Conservation (phyloP, 257 asterid species). For the Solanum piurae region DNA sequence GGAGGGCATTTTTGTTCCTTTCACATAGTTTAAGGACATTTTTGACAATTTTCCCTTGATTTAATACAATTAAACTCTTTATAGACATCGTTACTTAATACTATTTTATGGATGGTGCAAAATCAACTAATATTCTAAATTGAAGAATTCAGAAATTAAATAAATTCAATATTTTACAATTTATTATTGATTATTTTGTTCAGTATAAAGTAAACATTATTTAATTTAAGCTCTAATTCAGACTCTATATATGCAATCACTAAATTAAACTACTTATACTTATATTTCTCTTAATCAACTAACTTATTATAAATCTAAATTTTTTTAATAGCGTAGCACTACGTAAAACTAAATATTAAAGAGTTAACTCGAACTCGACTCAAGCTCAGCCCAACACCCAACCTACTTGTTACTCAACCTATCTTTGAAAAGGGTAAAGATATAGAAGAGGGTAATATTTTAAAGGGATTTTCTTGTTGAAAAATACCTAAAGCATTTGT, state of each 20-base stretch:
- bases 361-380: background rate
- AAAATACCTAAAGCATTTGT: background rate
- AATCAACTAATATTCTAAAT: background rate
- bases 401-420: background rate
- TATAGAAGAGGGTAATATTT: background rate
- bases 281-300: background rate
- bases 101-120: background rate
- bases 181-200: background rate
- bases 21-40: no score
- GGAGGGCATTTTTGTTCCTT: no score
- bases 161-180: background rate
- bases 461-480: background rate
- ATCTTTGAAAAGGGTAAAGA: background rate
- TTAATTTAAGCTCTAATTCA: background rate
- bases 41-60: background rate
- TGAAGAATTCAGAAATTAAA: background rate
- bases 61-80: background rate
- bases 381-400: background rate
- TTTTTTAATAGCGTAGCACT: background rate
- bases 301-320: background rate
- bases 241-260: background rate
- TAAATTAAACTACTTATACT: background rate
- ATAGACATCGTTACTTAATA: background rate
- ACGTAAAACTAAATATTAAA: background rate
- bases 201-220: background rate